phyloP scores from a whole-genome alignment of 345 rosid species.

The Citrus inodora region DNA sequence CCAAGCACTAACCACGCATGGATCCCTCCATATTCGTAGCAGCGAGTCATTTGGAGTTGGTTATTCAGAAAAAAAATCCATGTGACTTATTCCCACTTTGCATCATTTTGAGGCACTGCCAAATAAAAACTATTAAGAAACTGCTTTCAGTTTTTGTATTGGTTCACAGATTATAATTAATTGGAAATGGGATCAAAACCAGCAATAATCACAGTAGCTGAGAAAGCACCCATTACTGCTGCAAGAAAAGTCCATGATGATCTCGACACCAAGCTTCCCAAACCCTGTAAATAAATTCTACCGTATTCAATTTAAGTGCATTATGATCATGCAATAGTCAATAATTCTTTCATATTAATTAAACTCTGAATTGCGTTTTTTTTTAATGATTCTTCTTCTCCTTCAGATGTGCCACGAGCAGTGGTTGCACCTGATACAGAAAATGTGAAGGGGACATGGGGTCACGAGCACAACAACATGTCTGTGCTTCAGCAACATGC shows the following conservation, averaged over 20 bases:
- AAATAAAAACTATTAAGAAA: too few species aligned
- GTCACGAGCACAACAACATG: conserved; percentile 45
- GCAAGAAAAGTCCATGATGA: conserved; percentile 50
- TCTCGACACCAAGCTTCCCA: conserved; percentile 47
- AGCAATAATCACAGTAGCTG: conserved; percentile 39
- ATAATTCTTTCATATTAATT: too few species aligned
- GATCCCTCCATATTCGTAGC: not conserved
- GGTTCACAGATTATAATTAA: too few species aligned
- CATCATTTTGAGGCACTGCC: too few species aligned
- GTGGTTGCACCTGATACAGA: conserved; percentile 57
- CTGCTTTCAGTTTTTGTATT: too few species aligned
- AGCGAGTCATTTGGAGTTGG: not conserved
- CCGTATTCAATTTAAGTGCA: too few species aligned
- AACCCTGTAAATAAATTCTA: conserved; percentile 36
- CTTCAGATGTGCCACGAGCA: conserved; percentile 50
- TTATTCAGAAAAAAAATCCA: not conserved
- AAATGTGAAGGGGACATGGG: conserved; percentile 51
- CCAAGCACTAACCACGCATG: not conserved
- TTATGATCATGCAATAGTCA: too few species aligned
- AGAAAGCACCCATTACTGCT: conserved; percentile 47
- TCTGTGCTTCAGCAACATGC: conserved; percentile 69
- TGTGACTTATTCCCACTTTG: too few species aligned
- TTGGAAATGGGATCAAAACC: conserved; percentile 27
- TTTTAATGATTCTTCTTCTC: too few species aligned
- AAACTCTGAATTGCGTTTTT: too few species aligned